phyloP scores from a whole-genome alignment of 2,329 filamentous ascomycete species.

The Aspergillus sp. region DNA sequence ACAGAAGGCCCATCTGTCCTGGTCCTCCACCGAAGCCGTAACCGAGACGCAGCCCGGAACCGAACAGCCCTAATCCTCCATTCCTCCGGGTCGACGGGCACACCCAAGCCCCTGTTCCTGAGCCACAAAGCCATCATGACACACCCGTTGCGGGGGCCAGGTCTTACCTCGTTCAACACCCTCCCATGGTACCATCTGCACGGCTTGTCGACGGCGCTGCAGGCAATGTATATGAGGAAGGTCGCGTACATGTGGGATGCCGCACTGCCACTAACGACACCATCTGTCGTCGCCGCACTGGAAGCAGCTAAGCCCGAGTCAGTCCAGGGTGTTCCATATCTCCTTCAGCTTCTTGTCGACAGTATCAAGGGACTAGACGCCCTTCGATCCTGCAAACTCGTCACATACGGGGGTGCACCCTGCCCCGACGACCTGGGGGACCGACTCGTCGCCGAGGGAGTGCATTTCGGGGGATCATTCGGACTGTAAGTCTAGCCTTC shows the following conservation, averaged over 20 bases:
- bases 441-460: conserved; percentile 36
- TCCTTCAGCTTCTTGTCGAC: conserved; percentile 42
- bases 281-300: conserved; percentile 36
- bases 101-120: conserved; percentile 48
- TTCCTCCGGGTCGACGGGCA: conserved; percentile 51
- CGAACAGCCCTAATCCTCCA: conserved; percentile 46
- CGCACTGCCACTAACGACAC: conserved; percentile 39
- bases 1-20: conserved; percentile 17
- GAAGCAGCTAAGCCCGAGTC: conserved; percentile 40
- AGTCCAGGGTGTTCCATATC: conserved; percentile 44
- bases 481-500: conserved; percentile 41
- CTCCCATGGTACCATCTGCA: conserved; percentile 49
- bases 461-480: conserved; percentile 42
- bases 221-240: conserved; percentile 47
- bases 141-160: conserved; percentile 36
- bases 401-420: conserved; percentile 43
- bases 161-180: conserved; percentile 44
- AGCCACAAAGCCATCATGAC: conserved; percentile 43
- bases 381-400: conserved; percentile 39
- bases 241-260: conserved; percentile 45
- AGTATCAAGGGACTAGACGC: conserved; percentile 35
- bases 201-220: conserved; percentile 42
- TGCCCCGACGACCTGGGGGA: conserved; percentile 47
- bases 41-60: conserved; percentile 27
- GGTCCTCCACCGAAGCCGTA: conserved; percentile 19